These are phyloP conservation scores for Venturia effusa DNA, from an alignment of 2,329 filamentous ascomycete species.

Conservation along the genomic window DNA sequence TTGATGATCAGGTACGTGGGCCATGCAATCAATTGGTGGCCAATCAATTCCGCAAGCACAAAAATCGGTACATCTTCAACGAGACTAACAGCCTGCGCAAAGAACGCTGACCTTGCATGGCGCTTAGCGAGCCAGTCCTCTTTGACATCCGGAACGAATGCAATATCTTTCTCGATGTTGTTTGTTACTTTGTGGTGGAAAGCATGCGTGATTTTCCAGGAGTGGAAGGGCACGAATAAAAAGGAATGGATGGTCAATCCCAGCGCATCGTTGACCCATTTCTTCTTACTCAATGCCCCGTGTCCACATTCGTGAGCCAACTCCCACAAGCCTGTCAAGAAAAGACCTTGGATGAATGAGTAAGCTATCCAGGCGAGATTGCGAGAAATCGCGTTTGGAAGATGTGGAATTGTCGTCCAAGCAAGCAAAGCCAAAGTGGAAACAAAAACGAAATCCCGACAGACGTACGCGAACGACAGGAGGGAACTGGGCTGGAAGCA, in stretches of 20 bases:
- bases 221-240: conserved; percentile 60
- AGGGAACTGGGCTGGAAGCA: conserved; percentile 48
- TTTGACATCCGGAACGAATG: conserved; percentile 24
- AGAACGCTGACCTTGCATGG: background rate
- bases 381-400: conserved; percentile 15
- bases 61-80: conserved; percentile 52
- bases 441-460: conserved; percentile 44
- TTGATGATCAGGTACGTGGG: conserved; percentile 54
- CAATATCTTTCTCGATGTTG: conserved; percentile 54
- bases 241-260: conserved; percentile 57
- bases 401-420: conserved; percentile 42
- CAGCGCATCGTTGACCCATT: conserved; percentile 46
- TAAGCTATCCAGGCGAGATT: conserved; percentile 45
- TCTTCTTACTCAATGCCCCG: conserved; percentile 51
- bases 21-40: conserved; percentile 56
- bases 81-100: conserved; percentile 23
- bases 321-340: conserved; percentile 61
- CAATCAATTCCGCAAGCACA: conserved; percentile 42
- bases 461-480: conserved; percentile 35
- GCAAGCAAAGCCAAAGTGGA: conserved; percentile 36
- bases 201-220: conserved; percentile 60
- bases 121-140: background rate
- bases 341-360: conserved; percentile 52
- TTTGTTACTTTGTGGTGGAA: conserved; percentile 60
- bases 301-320: conserved; percentile 63